These are phyloP conservation scores for Metschnikowia peoriensis DNA, from an alignment of 805 yeast genomes.

Conservation along the genomic window DNA sequence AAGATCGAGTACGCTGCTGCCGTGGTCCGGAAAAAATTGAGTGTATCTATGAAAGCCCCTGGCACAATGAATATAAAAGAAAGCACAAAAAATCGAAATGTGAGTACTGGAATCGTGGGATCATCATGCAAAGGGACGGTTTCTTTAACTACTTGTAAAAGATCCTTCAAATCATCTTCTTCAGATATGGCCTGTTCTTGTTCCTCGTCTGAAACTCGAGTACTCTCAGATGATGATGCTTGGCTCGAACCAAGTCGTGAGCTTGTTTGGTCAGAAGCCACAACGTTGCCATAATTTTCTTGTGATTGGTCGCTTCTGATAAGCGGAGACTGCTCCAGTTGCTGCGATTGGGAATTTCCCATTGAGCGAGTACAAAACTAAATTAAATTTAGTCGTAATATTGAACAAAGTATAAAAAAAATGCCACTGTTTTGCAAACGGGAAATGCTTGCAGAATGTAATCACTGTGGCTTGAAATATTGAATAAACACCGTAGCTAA, in stretches of 20 bases:
- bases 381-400: too few relatives aligned
- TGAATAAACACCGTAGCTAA: neutral
- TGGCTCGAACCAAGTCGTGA: neutral
- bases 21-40: conserved; percentile 43
- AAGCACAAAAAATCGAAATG: conserved; percentile 36
- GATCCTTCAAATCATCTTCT: conserved; percentile 23
- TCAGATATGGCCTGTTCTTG: neutral
- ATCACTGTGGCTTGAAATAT: neutral
- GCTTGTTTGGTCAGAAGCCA: neutral
- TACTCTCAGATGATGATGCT: neutral
- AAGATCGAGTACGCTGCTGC: conserved; percentile 51
- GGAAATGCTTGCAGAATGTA: neutral
- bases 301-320: neutral
- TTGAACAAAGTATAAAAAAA: neutral
- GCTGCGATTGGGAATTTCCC: conserved; percentile 2
- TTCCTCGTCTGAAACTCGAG: conserved; percentile 2
- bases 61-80: conserved; percentile 37
- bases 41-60: conserved; percentile 42
- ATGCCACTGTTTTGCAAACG: neutral
- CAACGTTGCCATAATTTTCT: neutral
- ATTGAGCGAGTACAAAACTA: neutral
- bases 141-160: conserved; percentile 35
- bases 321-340: conserved; percentile 11
- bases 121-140: conserved; percentile 40
- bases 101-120: conserved; percentile 36